Percentiles rank a stretch among this genome's conserved stretches.
These are phyloP conservation scores for Spizellomyces sp. DNA, from an alignment of 192 early-diverging fungal species.

Conservation along the genomic window DNA sequence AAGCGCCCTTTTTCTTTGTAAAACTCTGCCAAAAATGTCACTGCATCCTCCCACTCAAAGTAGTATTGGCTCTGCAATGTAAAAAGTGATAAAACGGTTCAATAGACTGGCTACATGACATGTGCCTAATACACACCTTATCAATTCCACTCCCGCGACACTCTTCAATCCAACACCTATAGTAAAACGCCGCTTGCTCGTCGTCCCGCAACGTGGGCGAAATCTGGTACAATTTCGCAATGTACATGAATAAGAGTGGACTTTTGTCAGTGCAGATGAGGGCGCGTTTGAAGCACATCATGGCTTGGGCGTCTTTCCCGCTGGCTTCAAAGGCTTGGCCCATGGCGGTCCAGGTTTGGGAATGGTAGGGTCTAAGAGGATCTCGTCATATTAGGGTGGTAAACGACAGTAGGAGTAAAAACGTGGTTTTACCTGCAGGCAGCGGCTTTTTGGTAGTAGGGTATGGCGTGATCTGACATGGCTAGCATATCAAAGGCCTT, in stretches of 20 bases:
- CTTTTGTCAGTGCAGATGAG: conserved; percentile 65
- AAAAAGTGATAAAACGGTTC: conserved; percentile 3
- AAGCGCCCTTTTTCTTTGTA: conserved; percentile 19
- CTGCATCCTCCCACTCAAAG: conserved; percentile 13
- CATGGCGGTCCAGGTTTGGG: conserved; percentile 84
- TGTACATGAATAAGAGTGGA: conserved; percentile 46
- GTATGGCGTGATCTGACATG: conserved; percentile 79
- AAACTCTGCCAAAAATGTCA: conserved; percentile 21
- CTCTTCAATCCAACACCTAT: conserved; percentile 30
- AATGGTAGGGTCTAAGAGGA: conserved; percentile 68
- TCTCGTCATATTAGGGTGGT: not conserved
- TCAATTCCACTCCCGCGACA: not conserved
- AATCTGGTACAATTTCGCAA: conserved; percentile 15
- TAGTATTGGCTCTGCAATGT: not conserved
- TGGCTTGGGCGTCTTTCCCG: conserved; percentile 57
- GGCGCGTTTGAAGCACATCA: conserved; percentile 76
- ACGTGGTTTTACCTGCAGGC: conserved; percentile 50
- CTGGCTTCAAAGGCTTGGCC: conserved; percentile 71
- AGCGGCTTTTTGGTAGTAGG: conserved; percentile 78
- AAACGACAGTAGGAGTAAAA: no score
- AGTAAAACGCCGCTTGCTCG: conserved; percentile 32
- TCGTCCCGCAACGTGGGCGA: not conserved
- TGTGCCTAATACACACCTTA: not conserved
- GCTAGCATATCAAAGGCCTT: conserved; percentile 86
- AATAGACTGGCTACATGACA: not conserved